phyloP scores from a whole-genome alignment of 1,284 basidiomycete species.

The Ustilago sp. region DNA sequence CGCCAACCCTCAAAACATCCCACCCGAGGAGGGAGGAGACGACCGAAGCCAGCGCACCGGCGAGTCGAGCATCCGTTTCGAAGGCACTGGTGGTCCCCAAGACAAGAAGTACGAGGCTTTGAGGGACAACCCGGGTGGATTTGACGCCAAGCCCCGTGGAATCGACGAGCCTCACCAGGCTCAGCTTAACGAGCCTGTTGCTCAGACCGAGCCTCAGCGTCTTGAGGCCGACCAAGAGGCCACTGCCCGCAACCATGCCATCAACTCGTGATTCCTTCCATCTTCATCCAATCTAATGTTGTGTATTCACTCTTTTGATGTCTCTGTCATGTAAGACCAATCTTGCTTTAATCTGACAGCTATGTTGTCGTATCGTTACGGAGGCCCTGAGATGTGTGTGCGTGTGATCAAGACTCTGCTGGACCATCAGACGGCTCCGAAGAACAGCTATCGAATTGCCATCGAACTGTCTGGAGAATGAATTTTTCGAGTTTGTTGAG shows the following conservation, averaged over 20 bases:
- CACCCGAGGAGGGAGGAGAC: slow-evolving; percentile 58
- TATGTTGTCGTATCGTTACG: not conserved
- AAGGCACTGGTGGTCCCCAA: slow-evolving; percentile 56
- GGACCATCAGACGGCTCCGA: too few relatives aligned
- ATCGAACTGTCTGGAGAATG: not conserved
- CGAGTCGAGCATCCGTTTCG: slow-evolving; percentile 57
- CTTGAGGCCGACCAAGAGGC: slow-evolving; percentile 55
- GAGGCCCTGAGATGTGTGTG: too few relatives aligned
- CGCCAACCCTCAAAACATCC: slow-evolving; percentile 58
- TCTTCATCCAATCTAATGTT: not conserved
- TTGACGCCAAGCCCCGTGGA: slow-evolving; percentile 41
- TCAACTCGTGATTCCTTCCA: slow-evolving; percentile 37
- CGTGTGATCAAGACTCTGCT: too few relatives aligned
- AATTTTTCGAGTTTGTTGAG: not conserved
- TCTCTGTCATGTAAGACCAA: not conserved
- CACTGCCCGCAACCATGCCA: slow-evolving; percentile 44
- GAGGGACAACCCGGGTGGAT: slow-evolving; percentile 52
- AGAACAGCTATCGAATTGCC: not conserved
- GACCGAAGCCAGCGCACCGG: slow-evolving; percentile 47
- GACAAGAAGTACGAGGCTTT: slow-evolving; percentile 57
- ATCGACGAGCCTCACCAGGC: slow-evolving; percentile 50
- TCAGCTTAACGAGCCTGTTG: slow-evolving; percentile 50
- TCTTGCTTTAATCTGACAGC: too few relatives aligned
- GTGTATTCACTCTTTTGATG: not conserved
- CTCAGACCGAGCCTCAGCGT: slow-evolving; percentile 54